These are phyloP conservation scores for Cinnamomum chago DNA, from an alignment of 164 flowering plant genomes.

Conservation along the genomic window DNA sequence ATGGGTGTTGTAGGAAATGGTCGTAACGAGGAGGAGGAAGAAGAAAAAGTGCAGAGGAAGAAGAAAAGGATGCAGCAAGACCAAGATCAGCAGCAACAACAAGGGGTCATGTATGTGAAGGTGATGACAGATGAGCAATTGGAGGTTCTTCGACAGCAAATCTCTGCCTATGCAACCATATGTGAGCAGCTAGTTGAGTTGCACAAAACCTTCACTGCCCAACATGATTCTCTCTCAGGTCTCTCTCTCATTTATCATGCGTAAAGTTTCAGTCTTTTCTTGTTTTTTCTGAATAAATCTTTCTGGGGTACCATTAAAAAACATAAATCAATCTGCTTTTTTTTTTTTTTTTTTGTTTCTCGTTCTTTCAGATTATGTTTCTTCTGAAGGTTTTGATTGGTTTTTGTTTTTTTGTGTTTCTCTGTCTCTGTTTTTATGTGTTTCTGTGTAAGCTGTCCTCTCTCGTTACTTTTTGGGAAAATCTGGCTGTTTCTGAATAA, in stretches of 20 bases:
- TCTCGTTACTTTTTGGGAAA: too few relatives aligned
- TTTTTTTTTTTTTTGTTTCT: too few relatives aligned
- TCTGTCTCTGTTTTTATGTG: too few relatives aligned
- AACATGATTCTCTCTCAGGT: constrained; percentile 58
- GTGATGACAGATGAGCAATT: constrained; percentile 95
- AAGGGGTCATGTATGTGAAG: constrained; percentile 36
- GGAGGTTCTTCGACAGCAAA: constrained; percentile 66
- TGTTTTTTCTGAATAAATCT: not conserved
- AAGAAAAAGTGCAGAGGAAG: not conserved
- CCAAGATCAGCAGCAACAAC: constrained; percentile 14
- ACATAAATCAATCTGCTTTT: too few relatives aligned
- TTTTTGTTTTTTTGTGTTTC: too few relatives aligned
- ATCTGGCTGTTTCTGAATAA: too few relatives aligned
- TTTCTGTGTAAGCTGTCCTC: too few relatives aligned
- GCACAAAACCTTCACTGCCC: constrained; percentile 60
- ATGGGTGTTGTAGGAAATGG: constrained; percentile 1
- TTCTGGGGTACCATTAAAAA: too few relatives aligned
- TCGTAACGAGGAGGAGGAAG: not conserved
- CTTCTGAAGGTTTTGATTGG: too few relatives aligned
- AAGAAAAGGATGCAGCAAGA: constrained; percentile 6
- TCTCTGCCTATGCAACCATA: constrained; percentile 68
- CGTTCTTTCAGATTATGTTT: too few relatives aligned
- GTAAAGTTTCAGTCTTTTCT: not conserved
- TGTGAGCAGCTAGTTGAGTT: constrained; percentile 77
- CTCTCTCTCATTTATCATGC: constrained; percentile 1